Base-by-base conservation (phyloP, 148 eudicot genomes). In the Nepenthes gracilis region DNA sequence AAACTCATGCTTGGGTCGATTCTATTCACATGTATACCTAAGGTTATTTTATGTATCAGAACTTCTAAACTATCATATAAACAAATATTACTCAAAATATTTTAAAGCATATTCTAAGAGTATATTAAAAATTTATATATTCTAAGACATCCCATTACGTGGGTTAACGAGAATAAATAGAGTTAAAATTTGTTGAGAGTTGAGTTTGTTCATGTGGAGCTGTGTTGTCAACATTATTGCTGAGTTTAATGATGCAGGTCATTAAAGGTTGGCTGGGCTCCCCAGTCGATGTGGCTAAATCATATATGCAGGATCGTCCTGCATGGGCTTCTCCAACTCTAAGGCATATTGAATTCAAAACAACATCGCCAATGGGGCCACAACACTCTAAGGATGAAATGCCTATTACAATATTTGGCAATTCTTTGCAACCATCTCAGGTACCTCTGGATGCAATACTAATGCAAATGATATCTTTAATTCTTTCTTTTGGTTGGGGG, bases 201-300 rank as follows among this genome's bases (percentile, higher is more conserved):
- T 23, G 23, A 23, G 23, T 23, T 23, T 23, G 23, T 23, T 23
- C 23, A 23, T 23, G 23, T 23, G 23, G 23, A 23, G 23, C 23
- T 23, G 23, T 23, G 23, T 23, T 40, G 45, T 8, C 45, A 40
- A 40, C 45, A 23, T 40, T 40, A 40, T 32, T 32, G 6, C 36
- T 55, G 36, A 32, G 10, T 72, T 50, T 12, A 37, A 59, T 33
- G 34, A 70, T 64, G 65, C 77, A 91, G 97, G 72, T 68, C 13
- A 59, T 69, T 53, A 70, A 72, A 53, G 70, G 52, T 48, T 85
- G 72, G 61, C 68, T 58, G 52, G 83, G 82, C 55, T 85, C 97
- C 38, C 97, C 97, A 37, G 81, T 81, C 65, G 92, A 91, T 74
- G 55, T 91, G 77, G 97, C 97, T 48, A 87, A 82, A 70, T 78